Percentiles rank a stretch among this genome's conserved stretches.
These are phyloP conservation scores for Annulohypoxylon stygium DNA, from an alignment of 495 filamentous ascomycete species.

Conservation along the genomic window DNA sequence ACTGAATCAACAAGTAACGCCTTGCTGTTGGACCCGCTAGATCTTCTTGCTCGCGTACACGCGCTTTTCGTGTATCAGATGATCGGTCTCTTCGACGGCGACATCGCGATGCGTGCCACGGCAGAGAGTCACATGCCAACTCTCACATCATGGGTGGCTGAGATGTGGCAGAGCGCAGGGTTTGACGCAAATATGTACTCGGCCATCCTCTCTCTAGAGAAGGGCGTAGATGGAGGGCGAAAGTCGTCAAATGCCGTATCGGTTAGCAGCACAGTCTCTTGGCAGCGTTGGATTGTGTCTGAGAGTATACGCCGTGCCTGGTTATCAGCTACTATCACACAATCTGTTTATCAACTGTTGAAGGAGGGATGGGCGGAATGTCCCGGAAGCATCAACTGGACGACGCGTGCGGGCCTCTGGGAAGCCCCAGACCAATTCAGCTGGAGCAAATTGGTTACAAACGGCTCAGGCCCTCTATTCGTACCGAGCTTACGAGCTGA, in stretches of 20 bases:
- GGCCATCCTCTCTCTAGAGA: conserved; percentile 13
- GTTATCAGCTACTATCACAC: conserved; percentile 30
- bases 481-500: conserved; percentile 22
- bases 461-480: conserved; percentile 10
- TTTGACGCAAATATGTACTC: conserved; percentile 28
- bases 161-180: conserved; percentile 50
- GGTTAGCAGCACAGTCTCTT: conserved; percentile 35
- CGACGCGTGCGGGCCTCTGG: conserved; percentile 48
- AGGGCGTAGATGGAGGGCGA: neutral
- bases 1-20: neutral
- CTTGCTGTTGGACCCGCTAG: conserved; percentile 17
- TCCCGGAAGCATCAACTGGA: conserved; percentile 43
- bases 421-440: conserved; percentile 44
- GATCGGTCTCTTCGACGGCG: conserved; percentile 68
- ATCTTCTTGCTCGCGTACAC: conserved; percentile 59
- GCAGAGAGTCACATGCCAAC: conserved; percentile 59
- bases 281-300: conserved; percentile 52
- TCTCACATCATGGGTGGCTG: conserved; percentile 56
- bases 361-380: conserved; percentile 45
- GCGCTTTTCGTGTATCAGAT: conserved; percentile 65
- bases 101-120: conserved; percentile 59
- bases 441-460: conserved; percentile 40
- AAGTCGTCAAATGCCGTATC: neutral
- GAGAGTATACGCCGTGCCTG: conserved; percentile 52
- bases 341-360: conserved; percentile 45